A percentile compares a stretch with the other conserved stretches of the same genome.
These are phyloP conservation scores for Beta macrorhiza DNA, from an alignment of 179 eudicot species.

Conservation along the genomic window DNA sequence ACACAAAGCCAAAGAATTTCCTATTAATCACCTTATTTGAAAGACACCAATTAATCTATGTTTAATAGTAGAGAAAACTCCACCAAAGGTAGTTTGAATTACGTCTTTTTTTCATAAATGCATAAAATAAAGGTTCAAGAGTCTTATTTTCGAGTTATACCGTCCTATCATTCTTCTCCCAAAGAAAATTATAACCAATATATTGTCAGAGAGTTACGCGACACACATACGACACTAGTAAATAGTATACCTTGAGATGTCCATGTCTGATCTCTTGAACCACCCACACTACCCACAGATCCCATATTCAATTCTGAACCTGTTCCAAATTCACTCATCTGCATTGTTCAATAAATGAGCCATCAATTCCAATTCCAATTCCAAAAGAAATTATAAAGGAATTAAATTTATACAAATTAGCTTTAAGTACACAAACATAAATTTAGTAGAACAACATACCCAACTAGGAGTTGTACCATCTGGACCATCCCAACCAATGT, in stretches of 20 bases:
- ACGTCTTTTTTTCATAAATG: too few relatives aligned
- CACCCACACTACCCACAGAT: constrained; percentile 54
- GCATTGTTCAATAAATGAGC: constrained; percentile 22
- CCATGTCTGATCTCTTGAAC: constrained; percentile 61
- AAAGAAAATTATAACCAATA: not conserved
- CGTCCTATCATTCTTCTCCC: not conserved
- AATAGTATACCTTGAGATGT: constrained; percentile 64
- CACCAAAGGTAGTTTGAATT: too few relatives aligned
- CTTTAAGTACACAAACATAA: not conserved
- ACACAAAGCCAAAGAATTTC: too few relatives aligned
- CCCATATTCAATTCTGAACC: constrained; percentile 55
- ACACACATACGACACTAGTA: not conserved
- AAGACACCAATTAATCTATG: too few relatives aligned
- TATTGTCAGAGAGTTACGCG: not conserved
- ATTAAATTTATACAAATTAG: not conserved
- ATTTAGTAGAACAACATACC: constrained; percentile 40
- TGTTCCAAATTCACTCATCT: constrained; percentile 83
- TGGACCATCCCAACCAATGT: constrained; percentile 83
- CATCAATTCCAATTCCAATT: not conserved
- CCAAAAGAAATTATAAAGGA: not conserved
- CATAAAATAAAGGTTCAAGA: too few relatives aligned
- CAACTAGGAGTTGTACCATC: constrained; percentile 70
- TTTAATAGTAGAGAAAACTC: too few relatives aligned
- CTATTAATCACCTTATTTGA: too few relatives aligned
- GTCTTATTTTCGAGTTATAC: too few relatives aligned